Evolutionary conservation across 352 stramenopile species (phyloP).

Genomic region (Halophytophthora polymorphica): DNA sequence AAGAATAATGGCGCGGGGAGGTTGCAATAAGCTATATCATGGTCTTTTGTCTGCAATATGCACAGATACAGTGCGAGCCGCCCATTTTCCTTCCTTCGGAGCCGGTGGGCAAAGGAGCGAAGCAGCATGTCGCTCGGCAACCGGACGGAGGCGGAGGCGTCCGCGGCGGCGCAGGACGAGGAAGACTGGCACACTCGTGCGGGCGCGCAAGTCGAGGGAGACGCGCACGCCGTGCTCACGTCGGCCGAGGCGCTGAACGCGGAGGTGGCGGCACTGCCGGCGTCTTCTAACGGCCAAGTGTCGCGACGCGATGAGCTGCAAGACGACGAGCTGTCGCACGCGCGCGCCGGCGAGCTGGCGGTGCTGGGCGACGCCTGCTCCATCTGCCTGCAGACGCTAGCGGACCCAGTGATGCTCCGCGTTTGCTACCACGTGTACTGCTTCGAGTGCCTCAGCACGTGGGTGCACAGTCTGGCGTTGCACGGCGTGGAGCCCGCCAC

Average conservation of each 20-base stretch:
- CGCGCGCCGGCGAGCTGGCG: conserved; percentile 34
- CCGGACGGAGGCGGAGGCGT: conserved; percentile 13
- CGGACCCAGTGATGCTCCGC: conserved; percentile 56
- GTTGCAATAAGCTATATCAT: too few relatives aligned
- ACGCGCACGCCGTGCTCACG: conserved; percentile 14
- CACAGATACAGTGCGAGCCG: too few relatives aligned
- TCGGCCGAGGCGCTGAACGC: conserved; percentile 15
- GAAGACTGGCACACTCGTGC: conserved; percentile 42
- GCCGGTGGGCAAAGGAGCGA: too few relatives aligned
- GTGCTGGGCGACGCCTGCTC: conserved; percentile 65
- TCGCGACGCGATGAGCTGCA: conserved; percentile 1
- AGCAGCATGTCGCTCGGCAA: conserved; percentile 53
- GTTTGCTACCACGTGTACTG: conserved; percentile 75
- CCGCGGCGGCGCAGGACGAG: conserved; percentile 34
- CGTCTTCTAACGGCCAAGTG: conserved; percentile 28
- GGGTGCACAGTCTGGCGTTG: conserved; percentile 52
- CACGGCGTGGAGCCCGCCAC: conserved; percentile 48
- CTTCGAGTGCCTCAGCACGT: conserved; percentile 60
- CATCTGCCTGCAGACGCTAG: conserved; percentile 63
- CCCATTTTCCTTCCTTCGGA: too few relatives aligned
- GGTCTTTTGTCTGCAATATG: too few relatives aligned
- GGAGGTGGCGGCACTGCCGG: conserved; percentile 11
- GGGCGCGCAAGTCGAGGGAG: conserved; percentile 14
- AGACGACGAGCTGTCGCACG: conserved; percentile 20
- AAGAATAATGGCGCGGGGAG: too few relatives aligned